A percentile compares a stretch with the other conserved stretches of the same genome.
phyloP scores from a whole-genome alignment of 306 rosid genomes.

The Corylus heterophylla region DNA sequence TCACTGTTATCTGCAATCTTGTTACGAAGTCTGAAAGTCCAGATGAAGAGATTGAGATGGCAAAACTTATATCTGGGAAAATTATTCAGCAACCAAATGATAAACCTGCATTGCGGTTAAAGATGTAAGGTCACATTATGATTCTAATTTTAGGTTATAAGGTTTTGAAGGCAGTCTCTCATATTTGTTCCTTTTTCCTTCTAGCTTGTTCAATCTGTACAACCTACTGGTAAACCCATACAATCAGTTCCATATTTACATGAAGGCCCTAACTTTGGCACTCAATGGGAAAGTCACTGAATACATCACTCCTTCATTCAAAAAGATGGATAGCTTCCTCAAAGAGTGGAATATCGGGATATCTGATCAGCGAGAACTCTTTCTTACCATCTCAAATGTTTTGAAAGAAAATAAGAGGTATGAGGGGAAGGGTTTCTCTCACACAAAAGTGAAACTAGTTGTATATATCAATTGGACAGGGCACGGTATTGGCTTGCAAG shows the following conservation, averaged over 20 bases:
- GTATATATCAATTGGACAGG: conserved; percentile 3
- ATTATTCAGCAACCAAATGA: conserved; percentile 68
- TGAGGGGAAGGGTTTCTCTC: conserved; percentile 9
- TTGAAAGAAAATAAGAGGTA: conserved; percentile 88
- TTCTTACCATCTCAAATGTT: conserved; percentile 71
- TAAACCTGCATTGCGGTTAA: conserved; percentile 79
- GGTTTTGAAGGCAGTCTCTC: neutral
- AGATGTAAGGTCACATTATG: conserved; percentile 54
- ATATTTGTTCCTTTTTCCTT: conserved; percentile 13
- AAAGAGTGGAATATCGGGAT: conserved; percentile 89
- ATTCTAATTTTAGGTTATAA: neutral
- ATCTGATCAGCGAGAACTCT: conserved; percentile 68
- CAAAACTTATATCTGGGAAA: conserved; percentile 67
- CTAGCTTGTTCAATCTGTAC: conserved; percentile 87
- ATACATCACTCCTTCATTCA: conserved; percentile 66
- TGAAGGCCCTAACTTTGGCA: conserved; percentile 72
- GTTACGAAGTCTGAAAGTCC: conserved; percentile 75
- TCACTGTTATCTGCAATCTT: conserved; percentile 76
- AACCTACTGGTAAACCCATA: conserved; percentile 79
- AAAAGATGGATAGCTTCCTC: conserved; percentile 78
- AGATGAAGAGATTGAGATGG: conserved; percentile 76
- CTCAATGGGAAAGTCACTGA: conserved; percentile 79
- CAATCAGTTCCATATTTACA: conserved; percentile 72
- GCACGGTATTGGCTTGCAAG: neutral
- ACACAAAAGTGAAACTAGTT: conserved; percentile 5